Base-by-base conservation (phyloP, 2,329 filamentous ascomycete species). In the Nigrospora oryzae region DNA sequence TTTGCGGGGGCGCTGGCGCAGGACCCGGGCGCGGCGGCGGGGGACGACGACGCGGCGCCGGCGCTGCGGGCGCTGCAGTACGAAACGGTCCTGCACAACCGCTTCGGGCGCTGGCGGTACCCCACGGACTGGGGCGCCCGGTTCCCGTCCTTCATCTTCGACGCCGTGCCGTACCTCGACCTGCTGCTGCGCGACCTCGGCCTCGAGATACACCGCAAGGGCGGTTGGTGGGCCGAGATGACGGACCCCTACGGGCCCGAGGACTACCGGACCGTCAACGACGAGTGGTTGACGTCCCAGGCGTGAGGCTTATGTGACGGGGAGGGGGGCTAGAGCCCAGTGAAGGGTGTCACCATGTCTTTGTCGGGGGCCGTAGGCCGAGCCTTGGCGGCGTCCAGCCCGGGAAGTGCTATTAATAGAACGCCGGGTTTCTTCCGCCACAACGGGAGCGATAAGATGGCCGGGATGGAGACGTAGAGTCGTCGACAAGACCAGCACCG, bases 101-200 rank as follows among this genome's bases (percentile, higher is more conserved):
- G 84, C 34, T 91, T 84, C 58, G 82, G 83, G 5, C 79, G 73
- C 51, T 83, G 82, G 75, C 72, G 86, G 23, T 86, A 85, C 53
- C 79, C 83, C 1, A 73, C 68, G 4, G 84, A 84, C 0, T 81
- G 79, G 55, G 84, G 84, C 1, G 69, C 67, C 35, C 73, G 69
- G 56, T 70, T 74, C 46, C 82, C 82, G 0, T 84, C 87, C 58
- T 82, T 89, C 51, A 81, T 86, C 15, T 90, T 91, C 56, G 87
- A 93, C 60, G 75, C 75, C 0, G 59, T 91, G 44, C 84, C 84
- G 4, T 93, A 89, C 47, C 59, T 88, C 15, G 86, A 90, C 60
- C 55, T 83, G 55, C 59, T 91, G 56, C 58, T 86, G 48, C 63
- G 66, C 5, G 86, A 91, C 59, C 54, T 90, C 45, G 83, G 78